Base-by-base conservation (phyloP, 2,329 filamentous ascomycete species). In the Ceratocystis smalleyi region DNA sequence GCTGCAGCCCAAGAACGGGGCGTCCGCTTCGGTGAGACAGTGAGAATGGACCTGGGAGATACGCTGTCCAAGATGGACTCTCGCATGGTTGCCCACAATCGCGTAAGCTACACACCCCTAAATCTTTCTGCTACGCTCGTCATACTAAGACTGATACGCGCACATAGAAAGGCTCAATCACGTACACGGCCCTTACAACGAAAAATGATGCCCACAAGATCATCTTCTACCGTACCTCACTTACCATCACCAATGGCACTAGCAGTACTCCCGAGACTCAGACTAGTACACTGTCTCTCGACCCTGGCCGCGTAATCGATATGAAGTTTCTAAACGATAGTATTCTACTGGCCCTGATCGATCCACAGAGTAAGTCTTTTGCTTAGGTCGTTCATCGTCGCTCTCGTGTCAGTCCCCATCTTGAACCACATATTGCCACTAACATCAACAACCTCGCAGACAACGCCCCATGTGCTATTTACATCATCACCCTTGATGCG, bases 1-100 rank as follows among this genome's bases (percentile, higher is more conserved):
- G 84, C 89, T 67, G 82, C 86, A 73, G 82, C 85, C 5, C 81
- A 90, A 74, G 79, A 83, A 69, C 77, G 85, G 64, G 86, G 83
- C 64, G 85, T 91, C 10, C 76, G 85, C 4, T 85, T 89, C 69
- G 85, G 85, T 2, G 78, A 79, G 40, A 75, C 80, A 2, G 75
- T 78, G 2, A 76, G 73, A 61, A 69, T 84, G 4, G 73, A 75
- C 1, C 66, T 81, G 8, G 75, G 75, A 0, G 70, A 70, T 67
- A 81, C 70, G 68, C 76, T 75, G 69, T 81, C 69, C 70, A 81
- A 71, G 66, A 73, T 81, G 63, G 85, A 88, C 70, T 75, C 86
- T 68, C 77, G 76, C 22, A 83, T 89, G 79, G 78, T 73, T 65
- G 71, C 72, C 12, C 66, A 69, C 0, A 47, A 67, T 22, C 17